A percentile compares a stretch with the other conserved stretches of the same genome.
Evolutionary conservation across 768 basidiomycete genomes (phyloP).

Genomic region (Rhizopogon roseolus): DNA sequence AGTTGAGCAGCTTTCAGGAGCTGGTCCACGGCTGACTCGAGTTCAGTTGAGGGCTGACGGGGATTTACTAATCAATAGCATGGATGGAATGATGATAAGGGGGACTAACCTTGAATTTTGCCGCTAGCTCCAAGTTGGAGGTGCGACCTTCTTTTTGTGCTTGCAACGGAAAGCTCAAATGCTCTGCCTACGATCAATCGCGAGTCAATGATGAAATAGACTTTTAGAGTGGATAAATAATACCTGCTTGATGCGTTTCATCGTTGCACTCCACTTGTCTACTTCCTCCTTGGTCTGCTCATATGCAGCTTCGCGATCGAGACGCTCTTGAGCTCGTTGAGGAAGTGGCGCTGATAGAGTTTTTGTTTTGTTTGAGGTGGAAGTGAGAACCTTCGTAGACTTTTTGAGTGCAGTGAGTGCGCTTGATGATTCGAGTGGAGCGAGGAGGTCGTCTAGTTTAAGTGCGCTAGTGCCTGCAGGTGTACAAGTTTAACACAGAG

Average conservation of each 20-base stretch:
- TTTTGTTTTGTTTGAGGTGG: slow-evolving; percentile 48
- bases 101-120: slow-evolving; percentile 73
- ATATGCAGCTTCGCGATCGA: slow-evolving; percentile 92
- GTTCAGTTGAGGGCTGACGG: slow-evolving; percentile 69
- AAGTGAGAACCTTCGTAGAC: slow-evolving; percentile 59
- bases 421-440: slow-evolving; percentile 58
- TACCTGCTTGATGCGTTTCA: slow-evolving; percentile 89
- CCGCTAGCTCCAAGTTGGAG: slow-evolving; percentile 71
- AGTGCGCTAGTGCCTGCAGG: slow-evolving; percentile 47
- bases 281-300: slow-evolving; percentile 91
- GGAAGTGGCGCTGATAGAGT: slow-evolving; percentile 82
- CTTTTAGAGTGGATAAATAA: not conserved
- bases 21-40: slow-evolving; percentile 80
- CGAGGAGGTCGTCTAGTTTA: slow-evolving; percentile 69
- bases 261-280: slow-evolving; percentile 89
- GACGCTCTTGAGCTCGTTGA: slow-evolving; percentile 78
- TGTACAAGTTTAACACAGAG: not conserved
- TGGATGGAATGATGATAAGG: not conserved
- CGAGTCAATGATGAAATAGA: slow-evolving; percentile 1
- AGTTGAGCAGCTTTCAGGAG: slow-evolving; percentile 80
- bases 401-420: slow-evolving; percentile 64
- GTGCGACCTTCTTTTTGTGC: slow-evolving; percentile 45
- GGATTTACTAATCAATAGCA: not conserved
- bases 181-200: slow-evolving; percentile 57
- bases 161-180: slow-evolving; percentile 84